Evolutionary conservation across 306 rosid species (phyloP), one percentile per base, ranked within the genome.

Genomic region (Sindora glabra): DNA sequence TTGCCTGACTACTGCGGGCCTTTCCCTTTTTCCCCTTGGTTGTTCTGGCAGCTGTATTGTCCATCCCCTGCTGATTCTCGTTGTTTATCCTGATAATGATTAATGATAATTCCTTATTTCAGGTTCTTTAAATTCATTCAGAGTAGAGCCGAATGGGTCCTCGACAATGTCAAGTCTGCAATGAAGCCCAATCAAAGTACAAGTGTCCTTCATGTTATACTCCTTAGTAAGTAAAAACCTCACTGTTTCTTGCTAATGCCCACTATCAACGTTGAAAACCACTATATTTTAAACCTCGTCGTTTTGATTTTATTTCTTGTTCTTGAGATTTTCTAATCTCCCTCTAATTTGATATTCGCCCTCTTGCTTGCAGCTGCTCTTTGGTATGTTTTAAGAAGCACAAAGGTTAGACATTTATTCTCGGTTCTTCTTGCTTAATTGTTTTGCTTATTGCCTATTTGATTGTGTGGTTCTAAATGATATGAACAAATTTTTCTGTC

Each of bases 301-400:
- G n/a, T n/a, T n/a, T n/a, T n/a, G n/a, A n/a, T n/a, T n/a, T n/a
- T n/a, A n/a, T n/a, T n/a, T n/a, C n/a, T n/a, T n/a, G n/a, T n/a
- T n/a, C n/a, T n/a, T n/a, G n/a, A n/a, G n/a, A n/a, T n/a, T n/a
- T n/a, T n/a, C 5, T 29, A 4, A 26, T 29, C 1, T 29, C 34
- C 5, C 34, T 7, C 34, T 4, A 16, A 39, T 52, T 45, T 73
- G 55, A 70, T 75, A 48, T 34, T 39, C 18, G 64, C 32, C 36
- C 8, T 27, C 59, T 11, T 42, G 5, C 10, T 54, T 56, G 74
- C 80, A 83, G 92, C 62, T 91, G 96, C 71, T 85, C 96, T 21
- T 60, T 91, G 41, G 25, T 55, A 57, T 91, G 97, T 68, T 91
- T 83, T 79, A 85, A 81, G 80, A 87, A 76, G 56, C 97, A 91